Percentiles rank a stretch among this genome's conserved stretches.
phyloP scores from a whole-genome alignment of 768 basidiomycete genomes.

The Boletus vinaceobasis region DNA sequence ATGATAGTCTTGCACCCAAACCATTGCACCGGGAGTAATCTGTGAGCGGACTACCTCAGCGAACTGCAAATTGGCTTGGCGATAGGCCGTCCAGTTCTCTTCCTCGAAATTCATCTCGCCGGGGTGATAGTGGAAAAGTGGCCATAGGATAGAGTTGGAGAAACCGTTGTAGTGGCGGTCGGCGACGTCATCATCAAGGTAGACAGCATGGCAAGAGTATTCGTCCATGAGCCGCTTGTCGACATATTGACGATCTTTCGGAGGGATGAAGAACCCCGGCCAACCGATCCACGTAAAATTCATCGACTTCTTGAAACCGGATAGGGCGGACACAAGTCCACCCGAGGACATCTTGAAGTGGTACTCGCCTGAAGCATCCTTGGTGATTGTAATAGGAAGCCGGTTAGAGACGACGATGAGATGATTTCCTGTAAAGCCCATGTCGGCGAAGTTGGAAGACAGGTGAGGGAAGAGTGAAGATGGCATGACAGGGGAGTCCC shows the following conservation, averaged over 20 bases:
- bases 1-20: constrained; percentile 99
- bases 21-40: constrained; percentile 84
- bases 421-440: constrained; percentile 54
- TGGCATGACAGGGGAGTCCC: constrained; percentile 15
- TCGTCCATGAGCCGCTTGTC: constrained; percentile 92
- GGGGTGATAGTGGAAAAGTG: constrained; percentile 98
- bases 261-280: constrained; percentile 92
- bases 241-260: constrained; percentile 85
- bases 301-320: constrained; percentile 97
- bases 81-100: constrained; percentile 96
- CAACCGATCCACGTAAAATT: constrained; percentile 98
- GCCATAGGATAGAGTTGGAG: constrained; percentile 99
- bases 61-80: constrained; percentile 93
- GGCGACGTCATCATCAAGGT: constrained; percentile 97
- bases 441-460: constrained; percentile 32
- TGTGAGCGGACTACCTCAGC: constrained; percentile 84
- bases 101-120: constrained; percentile 99
- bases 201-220: constrained; percentile 96
- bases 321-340: constrained; percentile 94
- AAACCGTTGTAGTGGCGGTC: constrained; percentile 98
- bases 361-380: constrained; percentile 89
- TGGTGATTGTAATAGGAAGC: constrained; percentile 92
- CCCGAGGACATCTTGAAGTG: constrained; percentile 99
- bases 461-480: constrained; percentile 25
- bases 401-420: constrained; percentile 96